A percentile compares a stretch with the other conserved stretches of the same genome.
Evolutionary conservation across 345 rosid genomes (phyloP).

Genomic region (Eucalyptus dawsonii): DNA sequence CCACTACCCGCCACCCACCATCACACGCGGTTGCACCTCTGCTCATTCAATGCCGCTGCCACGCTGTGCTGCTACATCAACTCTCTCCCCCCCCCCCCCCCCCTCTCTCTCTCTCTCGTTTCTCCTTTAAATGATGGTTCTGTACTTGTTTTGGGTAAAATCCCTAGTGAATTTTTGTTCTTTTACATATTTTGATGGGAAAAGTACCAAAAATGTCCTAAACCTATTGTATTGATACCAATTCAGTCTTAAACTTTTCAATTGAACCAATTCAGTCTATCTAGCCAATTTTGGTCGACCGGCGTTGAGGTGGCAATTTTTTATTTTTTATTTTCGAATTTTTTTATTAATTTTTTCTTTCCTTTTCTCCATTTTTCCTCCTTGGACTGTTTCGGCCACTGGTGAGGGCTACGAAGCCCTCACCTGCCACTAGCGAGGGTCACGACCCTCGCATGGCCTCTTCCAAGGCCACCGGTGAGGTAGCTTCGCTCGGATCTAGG

Average conservation of each 20-base stretch:
- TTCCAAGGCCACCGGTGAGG: no score
- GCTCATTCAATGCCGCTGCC: not conserved
- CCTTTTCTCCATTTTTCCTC: no score
- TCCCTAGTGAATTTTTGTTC: not conserved
- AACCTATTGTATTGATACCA: accelerated
- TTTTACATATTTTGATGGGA: not conserved
- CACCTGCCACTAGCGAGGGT: no score
- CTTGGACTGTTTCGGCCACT: no score
- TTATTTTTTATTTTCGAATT: no score
- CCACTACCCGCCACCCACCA: not conserved
- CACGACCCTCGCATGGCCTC: no score
- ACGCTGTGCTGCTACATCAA: not conserved
- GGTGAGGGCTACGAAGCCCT: no score
- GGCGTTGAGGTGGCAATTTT: accelerated
- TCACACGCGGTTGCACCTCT: not conserved
- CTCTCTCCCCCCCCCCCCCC: accelerated
- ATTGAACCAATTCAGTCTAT: accelerated
- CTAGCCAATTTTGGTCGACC: accelerated
- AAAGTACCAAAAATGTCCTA: no score
- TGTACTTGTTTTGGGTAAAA: not conserved
- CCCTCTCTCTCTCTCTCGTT: accelerated
- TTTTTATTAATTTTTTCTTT: no score
- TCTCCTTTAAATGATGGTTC: not conserved
- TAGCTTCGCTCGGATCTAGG: accelerated
- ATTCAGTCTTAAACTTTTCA: no score